phyloP scores from a whole-genome alignment of 345 rosid genomes.

The Heritiera fomes region DNA sequence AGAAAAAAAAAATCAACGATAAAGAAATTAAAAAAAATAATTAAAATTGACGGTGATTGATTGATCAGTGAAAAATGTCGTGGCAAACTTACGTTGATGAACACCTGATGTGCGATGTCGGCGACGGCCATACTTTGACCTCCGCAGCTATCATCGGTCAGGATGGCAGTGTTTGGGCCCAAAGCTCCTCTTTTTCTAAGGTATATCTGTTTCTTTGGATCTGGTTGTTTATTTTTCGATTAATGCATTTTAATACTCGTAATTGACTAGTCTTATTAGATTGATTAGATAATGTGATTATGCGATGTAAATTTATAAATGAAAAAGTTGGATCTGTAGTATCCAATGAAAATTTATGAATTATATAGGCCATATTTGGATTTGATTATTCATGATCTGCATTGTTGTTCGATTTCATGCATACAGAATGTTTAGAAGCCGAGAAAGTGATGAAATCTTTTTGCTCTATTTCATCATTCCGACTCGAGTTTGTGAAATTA shows the following conservation, averaged over 20 bases:
- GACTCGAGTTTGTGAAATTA: not conserved
- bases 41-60: not conserved
- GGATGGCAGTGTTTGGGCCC: constrained; percentile 81
- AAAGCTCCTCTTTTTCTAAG: constrained; percentile 65
- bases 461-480: not conserved
- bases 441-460: not conserved
- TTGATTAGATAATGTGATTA: not conserved
- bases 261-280: not conserved
- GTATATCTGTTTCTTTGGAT: constrained; percentile 15
- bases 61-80: constrained; percentile 53
- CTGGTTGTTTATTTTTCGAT: not conserved
- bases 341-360: not conserved
- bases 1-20: not conserved
- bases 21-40: not conserved
- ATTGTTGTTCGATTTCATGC: not conserved
- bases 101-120: constrained; percentile 77
- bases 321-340: not conserved
- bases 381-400: not conserved
- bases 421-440: not conserved
- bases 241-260: not conserved
- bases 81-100: constrained; percentile 84
- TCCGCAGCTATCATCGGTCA: constrained; percentile 73
- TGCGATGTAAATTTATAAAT: not conserved
- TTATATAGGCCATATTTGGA: not conserved
- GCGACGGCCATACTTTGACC: constrained; percentile 47